phyloP scores from a whole-genome alignment of 192 early-diverging fungal genomes.

The Backusella morwellensis region DNA sequence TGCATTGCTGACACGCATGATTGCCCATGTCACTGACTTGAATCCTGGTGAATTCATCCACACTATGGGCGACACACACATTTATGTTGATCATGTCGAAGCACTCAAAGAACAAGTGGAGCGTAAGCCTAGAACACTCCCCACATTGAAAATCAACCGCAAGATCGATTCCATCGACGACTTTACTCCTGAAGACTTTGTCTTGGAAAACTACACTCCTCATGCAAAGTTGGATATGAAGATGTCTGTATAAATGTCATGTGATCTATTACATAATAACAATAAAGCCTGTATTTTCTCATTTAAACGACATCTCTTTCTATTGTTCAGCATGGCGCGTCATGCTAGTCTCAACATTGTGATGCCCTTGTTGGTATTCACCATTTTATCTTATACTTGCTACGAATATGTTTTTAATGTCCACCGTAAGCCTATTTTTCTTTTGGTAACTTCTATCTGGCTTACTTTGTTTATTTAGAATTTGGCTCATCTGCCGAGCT shows the following conservation, averaged over 20 bases:
- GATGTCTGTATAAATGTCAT: slow-evolving; percentile 81
- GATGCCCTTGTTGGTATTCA: slow-evolving; percentile 19
- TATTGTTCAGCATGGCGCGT: background rate
- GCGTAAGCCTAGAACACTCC: slow-evolving; percentile 80
- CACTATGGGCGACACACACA: slow-evolving; percentile 94
- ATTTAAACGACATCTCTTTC: background rate
- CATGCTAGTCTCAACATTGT: background rate
- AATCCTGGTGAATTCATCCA: slow-evolving; percentile 86
- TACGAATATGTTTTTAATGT: slow-evolving; percentile 25
- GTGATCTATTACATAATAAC: background rate
- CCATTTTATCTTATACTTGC: slow-evolving; percentile 21
- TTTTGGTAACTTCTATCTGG: background rate
- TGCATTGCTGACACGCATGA: slow-evolving; percentile 84
- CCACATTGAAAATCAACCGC: slow-evolving; percentile 65
- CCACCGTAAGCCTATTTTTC: slow-evolving; percentile 9
- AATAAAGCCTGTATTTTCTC: background rate
- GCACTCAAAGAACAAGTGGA: slow-evolving; percentile 77
- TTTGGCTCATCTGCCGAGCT: background rate
- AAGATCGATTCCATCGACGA: slow-evolving; percentile 60
- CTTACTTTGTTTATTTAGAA: background rate
- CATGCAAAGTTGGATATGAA: slow-evolving; percentile 88
- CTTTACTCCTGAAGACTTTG: slow-evolving; percentile 79
- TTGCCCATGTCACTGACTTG: slow-evolving; percentile 85
- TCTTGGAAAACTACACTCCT: slow-evolving; percentile 80
- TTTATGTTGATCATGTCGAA: slow-evolving; percentile 90